Conservation (phyloP, 345 rosid genomes). For the Heritiera littoralis region DNA sequence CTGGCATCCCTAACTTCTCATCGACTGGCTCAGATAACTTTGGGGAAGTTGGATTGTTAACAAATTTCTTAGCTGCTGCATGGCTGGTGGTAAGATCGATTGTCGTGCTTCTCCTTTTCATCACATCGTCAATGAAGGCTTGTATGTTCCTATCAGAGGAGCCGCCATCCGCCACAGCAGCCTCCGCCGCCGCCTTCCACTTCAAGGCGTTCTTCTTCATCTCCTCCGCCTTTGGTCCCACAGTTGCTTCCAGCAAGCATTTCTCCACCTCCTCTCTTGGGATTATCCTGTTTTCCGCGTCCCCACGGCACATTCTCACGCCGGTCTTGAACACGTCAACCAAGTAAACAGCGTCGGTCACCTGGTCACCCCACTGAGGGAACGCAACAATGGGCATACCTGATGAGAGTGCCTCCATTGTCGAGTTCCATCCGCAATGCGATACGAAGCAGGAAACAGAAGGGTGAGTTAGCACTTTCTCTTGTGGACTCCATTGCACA, state of each 20-base stretch:
- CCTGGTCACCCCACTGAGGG: constrained; percentile 93
- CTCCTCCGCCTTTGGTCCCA: constrained; percentile 55
- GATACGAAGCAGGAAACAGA: constrained; percentile 72
- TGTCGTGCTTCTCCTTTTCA: constrained; percentile 33
- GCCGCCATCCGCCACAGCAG: constrained; percentile 60
- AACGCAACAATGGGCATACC: constrained; percentile 70
- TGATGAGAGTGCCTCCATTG: constrained; percentile 66
- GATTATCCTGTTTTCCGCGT: constrained; percentile 52
- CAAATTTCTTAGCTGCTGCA: background rate
- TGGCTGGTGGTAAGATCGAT: background rate
- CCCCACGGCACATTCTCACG: constrained; percentile 67
- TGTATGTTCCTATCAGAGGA: constrained; percentile 64
- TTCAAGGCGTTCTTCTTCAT: constrained; percentile 57
- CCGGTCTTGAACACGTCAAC: constrained; percentile 65
- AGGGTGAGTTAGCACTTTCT: constrained; percentile 66
- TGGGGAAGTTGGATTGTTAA: background rate
- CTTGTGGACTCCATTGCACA: constrained; percentile 82
- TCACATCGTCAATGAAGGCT: constrained; percentile 65
- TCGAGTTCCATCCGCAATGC: constrained; percentile 94
- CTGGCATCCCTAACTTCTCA: background rate
- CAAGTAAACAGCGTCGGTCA: constrained; percentile 67
- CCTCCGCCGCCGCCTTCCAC: constrained; percentile 51
- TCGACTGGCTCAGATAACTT: background rate
- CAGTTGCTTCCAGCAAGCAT: constrained; percentile 54
- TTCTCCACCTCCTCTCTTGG: constrained; percentile 66